These are phyloP conservation scores for Colletotrichum orchidophilum DNA, from an alignment of 2,329 filamentous ascomycete genomes.

Conservation along the genomic window DNA sequence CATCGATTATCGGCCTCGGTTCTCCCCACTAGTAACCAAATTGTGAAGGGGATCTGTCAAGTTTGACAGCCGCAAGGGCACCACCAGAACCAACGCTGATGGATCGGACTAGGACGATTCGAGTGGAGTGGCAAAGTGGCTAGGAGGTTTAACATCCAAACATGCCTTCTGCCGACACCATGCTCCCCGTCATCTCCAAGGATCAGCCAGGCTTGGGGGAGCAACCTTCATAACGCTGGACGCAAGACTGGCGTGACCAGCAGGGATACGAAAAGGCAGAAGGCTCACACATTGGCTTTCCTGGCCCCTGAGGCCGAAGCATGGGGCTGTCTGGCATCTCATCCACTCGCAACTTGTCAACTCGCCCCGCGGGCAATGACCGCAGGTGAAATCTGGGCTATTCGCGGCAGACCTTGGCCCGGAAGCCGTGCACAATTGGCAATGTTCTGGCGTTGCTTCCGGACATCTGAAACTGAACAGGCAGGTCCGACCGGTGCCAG, in stretches of 20 bases:
- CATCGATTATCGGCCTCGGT: slow-evolving; percentile 5
- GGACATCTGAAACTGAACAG: slow-evolving; percentile 31
- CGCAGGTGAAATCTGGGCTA: slow-evolving; percentile 15
- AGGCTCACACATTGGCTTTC: slow-evolving; percentile 7
- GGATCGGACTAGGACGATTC: slow-evolving; percentile 29
- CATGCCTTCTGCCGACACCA: slow-evolving; percentile 26
- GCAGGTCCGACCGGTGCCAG: slow-evolving; percentile 28
- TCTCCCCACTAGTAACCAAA: slow-evolving; percentile 16
- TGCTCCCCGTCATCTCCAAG: slow-evolving; percentile 22
- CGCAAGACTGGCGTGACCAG: slow-evolving; percentile 32
- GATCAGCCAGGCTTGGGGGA: slow-evolving; percentile 23
- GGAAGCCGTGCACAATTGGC: slow-evolving; percentile 28
- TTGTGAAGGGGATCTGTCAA: slow-evolving; percentile 34
- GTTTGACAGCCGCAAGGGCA: slow-evolving; percentile 33
- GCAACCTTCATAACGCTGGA: slow-evolving; percentile 20
- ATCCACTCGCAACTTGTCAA: slow-evolving; percentile 22
- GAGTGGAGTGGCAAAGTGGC: slow-evolving; percentile 29
- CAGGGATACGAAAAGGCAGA: slow-evolving; percentile 11
- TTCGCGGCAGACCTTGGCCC: slow-evolving; percentile 13
- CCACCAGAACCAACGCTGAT: slow-evolving; percentile 33
- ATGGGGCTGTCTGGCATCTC: slow-evolving; percentile 13
- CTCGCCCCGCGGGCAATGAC: slow-evolving; percentile 19
- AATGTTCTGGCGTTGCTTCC: slow-evolving; percentile 30
- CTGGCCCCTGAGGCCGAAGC: slow-evolving; percentile 23
- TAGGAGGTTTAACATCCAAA: slow-evolving; percentile 32